Conservation (phyloP, 345 rosid species). For the Xanthoceras sorbifolium region DNA sequence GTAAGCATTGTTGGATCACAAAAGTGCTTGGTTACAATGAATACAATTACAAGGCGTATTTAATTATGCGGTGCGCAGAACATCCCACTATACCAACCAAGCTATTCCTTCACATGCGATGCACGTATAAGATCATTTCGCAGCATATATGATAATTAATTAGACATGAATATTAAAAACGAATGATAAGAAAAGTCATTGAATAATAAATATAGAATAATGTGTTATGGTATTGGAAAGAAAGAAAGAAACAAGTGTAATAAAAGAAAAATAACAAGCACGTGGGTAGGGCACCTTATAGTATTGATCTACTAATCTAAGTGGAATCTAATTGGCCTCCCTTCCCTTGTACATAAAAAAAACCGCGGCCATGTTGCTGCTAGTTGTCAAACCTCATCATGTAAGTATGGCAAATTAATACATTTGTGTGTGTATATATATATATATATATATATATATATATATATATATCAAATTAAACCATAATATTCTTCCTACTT, state of each 20-base stretch:
- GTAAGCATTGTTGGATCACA: background rate
- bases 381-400: background rate
- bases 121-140: background rate
- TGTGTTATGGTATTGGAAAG: background rate
- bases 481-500: background rate
- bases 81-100: constrained; percentile 13
- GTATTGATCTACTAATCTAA: background rate
- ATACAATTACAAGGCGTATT: background rate
- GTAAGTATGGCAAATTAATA: background rate
- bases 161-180: background rate
- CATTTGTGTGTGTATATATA: background rate
- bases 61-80: background rate
- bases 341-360: too few relatives aligned
- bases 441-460: too few relatives aligned
- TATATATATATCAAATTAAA: too few relatives aligned
- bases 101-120: constrained; percentile 12
- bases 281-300: constrained; percentile 27
- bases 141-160: background rate
- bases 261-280: constrained; percentile 21
- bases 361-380: constrained; percentile 9
- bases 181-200: background rate
- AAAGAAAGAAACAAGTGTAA: constrained; percentile 11
- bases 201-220: background rate
- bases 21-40: background rate
- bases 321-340: constrained; percentile 5